Evolutionary conservation across 1,284 basidiomycete species (phyloP).

Genomic region (Cystobasidiaceae sp.): DNA sequence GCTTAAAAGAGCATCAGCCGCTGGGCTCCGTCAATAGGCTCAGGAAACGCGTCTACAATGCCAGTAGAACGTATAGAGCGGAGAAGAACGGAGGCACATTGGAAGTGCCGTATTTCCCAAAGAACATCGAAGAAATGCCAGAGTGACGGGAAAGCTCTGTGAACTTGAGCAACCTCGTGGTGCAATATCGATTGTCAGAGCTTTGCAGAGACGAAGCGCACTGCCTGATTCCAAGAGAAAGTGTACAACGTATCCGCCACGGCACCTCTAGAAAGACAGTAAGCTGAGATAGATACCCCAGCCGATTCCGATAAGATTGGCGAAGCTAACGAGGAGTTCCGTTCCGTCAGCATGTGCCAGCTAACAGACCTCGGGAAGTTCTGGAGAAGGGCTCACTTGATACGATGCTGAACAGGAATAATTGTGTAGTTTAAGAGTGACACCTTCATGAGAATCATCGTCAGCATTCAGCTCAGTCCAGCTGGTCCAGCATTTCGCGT

Average conservation of each 20-base stretch:
- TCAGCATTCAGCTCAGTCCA: not conserved
- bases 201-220: no score
- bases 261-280: not conserved
- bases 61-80: conserved; percentile 4
- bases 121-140: conserved; percentile 26
- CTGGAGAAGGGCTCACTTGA: no score
- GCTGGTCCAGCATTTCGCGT: not conserved
- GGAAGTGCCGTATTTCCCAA: conserved; percentile 16
- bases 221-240: no score
- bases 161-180: no score
- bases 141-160: no score
- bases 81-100: conserved; percentile 9
- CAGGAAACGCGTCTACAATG: conserved; percentile 14
- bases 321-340: conserved; percentile 1
- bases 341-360: no score
- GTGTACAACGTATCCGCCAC: no score
- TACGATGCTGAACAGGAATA: no score
- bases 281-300: conserved; percentile 27
- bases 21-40: conserved; percentile 29
- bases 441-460: no score
- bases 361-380: no score
- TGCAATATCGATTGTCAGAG: no score
- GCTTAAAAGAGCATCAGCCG: conserved; percentile 20
- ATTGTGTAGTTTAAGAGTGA: no score
- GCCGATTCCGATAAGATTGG: conserved; percentile 14